Evolutionary conservation across 805 yeast genomes (phyloP), one percentile per base, ranked within the genome.

Genomic region (Saturnispora sanitii): DNA sequence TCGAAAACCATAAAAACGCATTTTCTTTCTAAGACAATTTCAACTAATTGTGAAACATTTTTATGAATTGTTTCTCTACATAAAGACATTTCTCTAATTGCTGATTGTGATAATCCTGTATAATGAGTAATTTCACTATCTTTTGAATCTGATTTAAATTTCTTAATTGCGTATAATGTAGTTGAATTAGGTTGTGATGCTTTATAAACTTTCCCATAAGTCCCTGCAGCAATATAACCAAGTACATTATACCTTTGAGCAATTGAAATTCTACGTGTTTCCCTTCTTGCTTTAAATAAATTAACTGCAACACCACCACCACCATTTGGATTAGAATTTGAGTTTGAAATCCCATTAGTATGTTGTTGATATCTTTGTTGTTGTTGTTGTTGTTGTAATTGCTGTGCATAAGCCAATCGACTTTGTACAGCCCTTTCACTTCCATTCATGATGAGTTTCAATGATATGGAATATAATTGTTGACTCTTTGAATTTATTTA

Each of bases 151-250:
- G 87, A 81, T 58, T 92, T 92, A 69, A 92, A 92, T 65, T 90
- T 92, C 59, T 92, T 92, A 52, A 92, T 92, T 5, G 98, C 98
- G 56, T 68, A 84, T 34, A 77, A 67, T 4, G 9, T 33, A 16
- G 27, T 18, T 19, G 29, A 8, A 21, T 16, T 60, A 51, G 19
- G 47, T 49, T 19, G 49, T 55, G 33, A 53, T 45, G 43, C 97
- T 57, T 92, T 90, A 65, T 87, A 92, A 18, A 86, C 95, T 44
- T 86, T 75, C 43, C 98, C 98, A 60, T 92, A 92, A 0, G 98
- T 92, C 30, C 98, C 98, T 0, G 98, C 96, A 1, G 98, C 98
- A 44, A 92, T 92, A 60, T 92, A 92, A 0, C 98, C 98, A 15
- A 87, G 62, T 45, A 92, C 81, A 46, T 82, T 88, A 61, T 88